Evolutionary conservation across 176 grass and related monocot genomes (phyloP), one percentile per base, ranked within the genome.

Genomic region (Phoenix roebelenii): DNA sequence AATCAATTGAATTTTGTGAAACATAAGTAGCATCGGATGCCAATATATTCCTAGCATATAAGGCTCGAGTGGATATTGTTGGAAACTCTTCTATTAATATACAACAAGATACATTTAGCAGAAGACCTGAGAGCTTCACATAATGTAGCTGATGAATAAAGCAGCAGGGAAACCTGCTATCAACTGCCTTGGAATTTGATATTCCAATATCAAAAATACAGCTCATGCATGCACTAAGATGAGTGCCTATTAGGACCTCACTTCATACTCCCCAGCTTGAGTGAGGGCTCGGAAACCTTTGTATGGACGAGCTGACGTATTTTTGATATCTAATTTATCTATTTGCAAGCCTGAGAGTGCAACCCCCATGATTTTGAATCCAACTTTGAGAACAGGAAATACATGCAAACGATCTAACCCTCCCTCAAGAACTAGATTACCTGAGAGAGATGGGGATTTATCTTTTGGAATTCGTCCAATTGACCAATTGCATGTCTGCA

Each of bases 281-380:
- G 92, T 97, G 39, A 82, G 80, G 16, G 92, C 87, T 55, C 92
- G 81, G n/a, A 97, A 97, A 54, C 92, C 87, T 77, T 97, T 97
- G 62, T 85, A 97, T 60, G 87, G 92, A 72, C 66, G 71, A 16
- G 17, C 77, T 22, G 81, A 58, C 56, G 76, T 80, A 52, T 85
- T 91, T 73, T 63, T 88, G 1, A 91, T 60, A 16, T 97, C 93
- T 73, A 97, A 57, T 30, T 85, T 97, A 79, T 97, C 81, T 65
- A 97, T 91, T 74, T 88, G 93, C 75, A 97, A 80, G 15, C 87
- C 87, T 15, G 93, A 91, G 50, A 97, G 55, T 2, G 87, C 93
- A 64, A 78, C 73, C 68, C 93, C 93, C 84, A 91, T 88, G 52
- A 97, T 91, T 59, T 60, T 97, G 67, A 97, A 97, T 55, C 82